Evolutionary conservation across 192 early-diverging fungal genomes (phyloP).

Genomic region (Backusella circina): DNA sequence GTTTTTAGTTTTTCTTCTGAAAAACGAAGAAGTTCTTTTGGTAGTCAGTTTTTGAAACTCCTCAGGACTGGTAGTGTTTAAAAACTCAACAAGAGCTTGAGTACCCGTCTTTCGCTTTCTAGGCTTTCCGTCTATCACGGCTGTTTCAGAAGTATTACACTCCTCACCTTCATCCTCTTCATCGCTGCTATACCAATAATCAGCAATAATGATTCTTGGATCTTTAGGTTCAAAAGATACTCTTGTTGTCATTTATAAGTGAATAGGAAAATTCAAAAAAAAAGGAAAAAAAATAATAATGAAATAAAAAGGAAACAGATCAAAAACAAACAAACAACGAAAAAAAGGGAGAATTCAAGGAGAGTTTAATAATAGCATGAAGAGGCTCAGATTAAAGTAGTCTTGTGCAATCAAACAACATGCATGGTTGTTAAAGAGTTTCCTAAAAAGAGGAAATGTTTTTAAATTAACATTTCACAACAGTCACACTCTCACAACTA

Average conservation of each 20-base stretch:
- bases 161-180: slow-evolving; percentile 6
- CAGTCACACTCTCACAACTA: not conserved
- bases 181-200: not conserved
- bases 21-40: slow-evolving; percentile 19
- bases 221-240: slow-evolving; percentile 12
- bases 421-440: not conserved
- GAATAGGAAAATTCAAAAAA: not conserved
- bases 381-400: not conserved
- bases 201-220: not conserved
- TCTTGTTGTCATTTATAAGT: not conserved
- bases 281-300: not conserved
- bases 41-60: slow-evolving; percentile 25
- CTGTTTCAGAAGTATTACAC: not conserved
- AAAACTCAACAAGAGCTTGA: slow-evolving; percentile 35
- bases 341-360: not conserved
- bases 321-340: not conserved
- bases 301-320: not conserved
- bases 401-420: slow-evolving; percentile 3
- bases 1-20: slow-evolving; percentile 18
- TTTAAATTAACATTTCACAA: not conserved
- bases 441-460: slow-evolving; percentile 1
- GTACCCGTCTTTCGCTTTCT: slow-evolving; percentile 21
- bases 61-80: slow-evolving; percentile 35
- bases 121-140: not conserved
- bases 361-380: not conserved